Conservation (phyloP, 345 rosid species). For the Lagerstroemia speciosa region DNA sequence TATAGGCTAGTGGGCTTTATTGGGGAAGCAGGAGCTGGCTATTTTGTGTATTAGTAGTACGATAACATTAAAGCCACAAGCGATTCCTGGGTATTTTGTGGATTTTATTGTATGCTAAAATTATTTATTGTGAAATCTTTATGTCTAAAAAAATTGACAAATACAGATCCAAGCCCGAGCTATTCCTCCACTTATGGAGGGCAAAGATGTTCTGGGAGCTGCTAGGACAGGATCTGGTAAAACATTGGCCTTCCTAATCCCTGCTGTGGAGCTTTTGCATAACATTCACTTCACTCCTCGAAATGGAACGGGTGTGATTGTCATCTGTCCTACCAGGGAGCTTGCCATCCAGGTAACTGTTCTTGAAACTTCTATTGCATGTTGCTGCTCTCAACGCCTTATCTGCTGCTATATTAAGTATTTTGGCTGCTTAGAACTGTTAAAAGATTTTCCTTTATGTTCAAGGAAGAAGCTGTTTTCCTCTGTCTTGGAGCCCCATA, state of each 20-base stretch:
- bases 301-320: conserved; percentile 76
- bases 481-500: not conserved
- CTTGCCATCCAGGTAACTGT: conserved; percentile 86
- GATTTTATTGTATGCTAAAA: not conserved
- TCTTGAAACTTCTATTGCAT: not conserved
- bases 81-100: not conserved
- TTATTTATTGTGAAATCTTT: not conserved
- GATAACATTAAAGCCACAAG: not conserved
- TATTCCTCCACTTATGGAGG: conserved; percentile 64
- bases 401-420: not conserved
- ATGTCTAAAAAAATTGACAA: not conserved
- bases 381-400: not conserved
- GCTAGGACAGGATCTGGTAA: conserved; percentile 99
- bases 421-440: not conserved
- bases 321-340: conserved; percentile 95
- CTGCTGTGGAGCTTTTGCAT: conserved; percentile 76
- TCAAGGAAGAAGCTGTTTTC: too few relatives aligned
- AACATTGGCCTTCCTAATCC: conserved; percentile 86
- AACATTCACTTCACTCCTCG: conserved; percentile 60
- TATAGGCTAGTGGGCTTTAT: not conserved
- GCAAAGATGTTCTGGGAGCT: conserved; percentile 95
- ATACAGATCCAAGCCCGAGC: conserved; percentile 86
- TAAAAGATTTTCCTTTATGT: too few relatives aligned
- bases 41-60: not conserved
- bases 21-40: not conserved